Base-by-base conservation (phyloP, 257 asterid genomes). In the Orobanche coerulescens region DNA sequence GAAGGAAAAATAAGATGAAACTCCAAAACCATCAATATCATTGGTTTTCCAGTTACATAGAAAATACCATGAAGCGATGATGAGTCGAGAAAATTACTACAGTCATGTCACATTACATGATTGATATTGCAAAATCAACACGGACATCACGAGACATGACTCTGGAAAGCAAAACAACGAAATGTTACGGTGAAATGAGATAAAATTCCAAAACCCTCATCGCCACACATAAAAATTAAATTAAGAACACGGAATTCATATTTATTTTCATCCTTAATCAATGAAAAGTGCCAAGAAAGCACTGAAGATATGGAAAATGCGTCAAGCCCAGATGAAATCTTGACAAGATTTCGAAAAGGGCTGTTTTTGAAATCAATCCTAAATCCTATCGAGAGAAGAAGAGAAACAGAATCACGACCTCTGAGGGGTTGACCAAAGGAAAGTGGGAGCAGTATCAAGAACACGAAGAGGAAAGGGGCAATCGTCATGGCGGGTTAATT, bases 391-490 rank as follows among this genome's bases (percentile, higher is more conserved):
- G 3, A 48, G 60, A 2, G 1, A 30, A 30, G 23, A 6, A 12
- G n/a, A 13, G 16, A 55, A 43, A 26, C 13, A 22, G 11, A 22
- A 56, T 48, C 13, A 6, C 5, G 76, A 90, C 97, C 94, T 79
- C 71, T 64, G 2, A 66, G 77, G 44, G 89, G 51, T 54, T 85
- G 92, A 14, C 81, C 76, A 23, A 64, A 24, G 49, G 83, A 75
- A 48, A 75, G 12, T n/a, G 74, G 79, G 58, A 67, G 69, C 46
- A 81, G 40, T 49, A 77, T 67, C 46, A 68, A 72, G 48, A 76
- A 57, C 44, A 73, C 25, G 76, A 64, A 61, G 74, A 76, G 79
- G 26, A 71, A 18, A 9, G 75, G 54, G 76, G 71, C 12, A 53
- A 61, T 82, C 71, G 71, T 52, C 69, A 43, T 81, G 69, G 57